A percentile compares a stretch with the other conserved stretches of the same genome.
phyloP scores from a whole-genome alignment of 331 rosid species.

The Pyrus hybrid region DNA sequence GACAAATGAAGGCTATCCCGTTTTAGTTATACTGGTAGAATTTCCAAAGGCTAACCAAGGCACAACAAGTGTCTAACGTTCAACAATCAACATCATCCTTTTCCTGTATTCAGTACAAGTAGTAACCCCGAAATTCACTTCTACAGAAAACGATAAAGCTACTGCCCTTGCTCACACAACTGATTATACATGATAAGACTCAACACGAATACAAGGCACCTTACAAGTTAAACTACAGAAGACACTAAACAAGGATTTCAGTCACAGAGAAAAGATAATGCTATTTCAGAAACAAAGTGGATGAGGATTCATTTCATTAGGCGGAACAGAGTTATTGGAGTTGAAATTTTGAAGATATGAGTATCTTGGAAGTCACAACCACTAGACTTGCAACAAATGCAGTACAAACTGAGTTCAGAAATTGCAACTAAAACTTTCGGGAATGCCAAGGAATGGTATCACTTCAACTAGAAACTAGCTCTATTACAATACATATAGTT shows the following conservation, averaged over 20 bases:
- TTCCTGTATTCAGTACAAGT: conserved; percentile 2
- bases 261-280: not conserved
- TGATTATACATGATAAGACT: not conserved
- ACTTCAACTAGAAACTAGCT: conserved; percentile 8
- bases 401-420: not conserved
- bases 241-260: not conserved
- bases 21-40: not conserved
- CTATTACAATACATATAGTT: not conserved
- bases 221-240: not conserved
- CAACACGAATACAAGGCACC: not conserved
- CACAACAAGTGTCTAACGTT: not conserved
- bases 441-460: not conserved
- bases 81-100: conserved; percentile 1
- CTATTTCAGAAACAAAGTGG: conserved; percentile 15
- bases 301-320: not conserved
- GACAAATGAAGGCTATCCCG: not conserved
- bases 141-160: not conserved
- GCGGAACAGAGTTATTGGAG: conserved; percentile 2
- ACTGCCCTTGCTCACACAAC: conserved; percentile 4
- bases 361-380: not conserved
- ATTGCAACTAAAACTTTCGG: not conserved
- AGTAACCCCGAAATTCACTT: conserved; percentile 6
- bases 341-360: conserved; percentile 1
- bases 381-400: not conserved
- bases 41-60: not conserved